Percentiles rank a stretch among this genome's conserved stretches.
phyloP scores from a whole-genome alignment of 208 protist genomes.

The Phytomonas sp. region DNA sequence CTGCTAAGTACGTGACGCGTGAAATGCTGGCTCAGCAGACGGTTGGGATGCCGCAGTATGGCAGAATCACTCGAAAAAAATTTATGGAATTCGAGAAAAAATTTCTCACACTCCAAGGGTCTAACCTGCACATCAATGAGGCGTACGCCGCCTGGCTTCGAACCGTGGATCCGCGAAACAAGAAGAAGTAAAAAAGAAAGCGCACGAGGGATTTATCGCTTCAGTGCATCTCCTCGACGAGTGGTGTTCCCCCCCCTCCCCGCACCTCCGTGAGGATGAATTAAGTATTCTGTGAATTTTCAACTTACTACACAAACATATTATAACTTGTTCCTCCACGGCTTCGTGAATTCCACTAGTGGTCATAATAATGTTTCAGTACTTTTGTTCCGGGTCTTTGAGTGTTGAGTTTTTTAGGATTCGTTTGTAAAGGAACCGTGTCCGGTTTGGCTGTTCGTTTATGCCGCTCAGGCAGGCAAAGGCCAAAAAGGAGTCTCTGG shows the following conservation, averaged over 20 bases:
- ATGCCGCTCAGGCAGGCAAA: background rate
- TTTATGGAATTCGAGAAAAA: conserved; percentile 73
- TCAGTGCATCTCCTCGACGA: background rate
- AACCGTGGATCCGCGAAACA: conserved; percentile 16
- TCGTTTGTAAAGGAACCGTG: background rate
- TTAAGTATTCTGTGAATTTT: background rate
- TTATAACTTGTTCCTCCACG: conserved; percentile 5
- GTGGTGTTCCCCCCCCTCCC: background rate
- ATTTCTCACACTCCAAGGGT: conserved; percentile 42
- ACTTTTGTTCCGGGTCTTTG: background rate
- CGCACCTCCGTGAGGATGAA: background rate
- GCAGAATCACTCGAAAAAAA: conserved; percentile 51
- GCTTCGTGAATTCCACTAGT: background rate
- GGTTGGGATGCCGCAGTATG: conserved; percentile 70
- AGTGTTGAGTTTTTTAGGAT: background rate
- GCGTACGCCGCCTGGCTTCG: conserved; percentile 78
- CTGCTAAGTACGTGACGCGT: conserved; percentile 61
- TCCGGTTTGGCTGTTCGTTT: background rate
- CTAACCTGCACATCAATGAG: conserved; percentile 73
- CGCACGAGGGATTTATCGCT: background rate
- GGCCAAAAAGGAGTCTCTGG: conserved; percentile 12
- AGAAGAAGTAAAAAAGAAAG: background rate
- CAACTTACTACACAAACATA: conserved; percentile 1
- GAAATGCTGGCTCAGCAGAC: conserved; percentile 72
- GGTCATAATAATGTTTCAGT: background rate